Evolutionary conservation across 2,329 filamentous ascomycete genomes (phyloP).

Genomic region (Fusarium caatingaense): DNA sequence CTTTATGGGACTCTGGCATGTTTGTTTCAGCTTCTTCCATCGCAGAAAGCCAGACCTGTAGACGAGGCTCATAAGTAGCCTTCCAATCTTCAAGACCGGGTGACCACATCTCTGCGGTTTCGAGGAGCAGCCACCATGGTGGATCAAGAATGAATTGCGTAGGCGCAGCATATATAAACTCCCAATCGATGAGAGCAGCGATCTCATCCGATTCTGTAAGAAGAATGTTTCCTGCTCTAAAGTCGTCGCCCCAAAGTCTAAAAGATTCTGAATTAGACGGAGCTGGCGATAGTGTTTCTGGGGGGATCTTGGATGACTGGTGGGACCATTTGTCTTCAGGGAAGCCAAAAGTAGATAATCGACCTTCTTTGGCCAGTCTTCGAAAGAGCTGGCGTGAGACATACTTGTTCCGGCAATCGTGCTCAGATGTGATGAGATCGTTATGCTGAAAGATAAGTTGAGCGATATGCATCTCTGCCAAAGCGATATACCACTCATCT

Average conservation of each 20-base stretch:
- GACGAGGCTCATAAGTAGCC: neutral
- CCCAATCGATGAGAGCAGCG: slow-evolving; percentile 52
- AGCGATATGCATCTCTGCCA: slow-evolving; percentile 56
- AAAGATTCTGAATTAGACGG: slow-evolving; percentile 27
- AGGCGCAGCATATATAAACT: slow-evolving; percentile 52
- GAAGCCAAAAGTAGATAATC: slow-evolving; percentile 47
- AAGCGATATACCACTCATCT: slow-evolving; percentile 53
- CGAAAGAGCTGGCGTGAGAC: slow-evolving; percentile 56
- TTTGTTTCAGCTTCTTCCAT: neutral
- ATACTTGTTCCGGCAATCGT: slow-evolving; percentile 58
- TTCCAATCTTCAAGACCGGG: neutral
- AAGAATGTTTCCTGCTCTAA: slow-evolving; percentile 50
- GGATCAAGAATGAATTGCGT: slow-evolving; percentile 51
- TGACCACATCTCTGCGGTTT: neutral
- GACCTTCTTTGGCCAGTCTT: slow-evolving; percentile 46
- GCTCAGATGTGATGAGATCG: slow-evolving; percentile 50
- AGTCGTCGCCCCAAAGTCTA: slow-evolving; percentile 51
- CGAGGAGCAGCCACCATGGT: slow-evolving; percentile 26
- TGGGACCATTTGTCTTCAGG: slow-evolving; percentile 49
- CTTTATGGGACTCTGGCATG: neutral
- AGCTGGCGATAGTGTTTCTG: slow-evolving; percentile 24
- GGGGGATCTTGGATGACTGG: slow-evolving; percentile 19
- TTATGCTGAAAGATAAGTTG: slow-evolving; percentile 57
- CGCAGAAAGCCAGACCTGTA: neutral
- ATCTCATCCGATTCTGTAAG: slow-evolving; percentile 44